Percentiles rank a stretch among this genome's conserved stretches.
These are phyloP conservation scores for Debaryomyces sp. DNA, from an alignment of 1,139 yeast species.

Conservation along the genomic window DNA sequence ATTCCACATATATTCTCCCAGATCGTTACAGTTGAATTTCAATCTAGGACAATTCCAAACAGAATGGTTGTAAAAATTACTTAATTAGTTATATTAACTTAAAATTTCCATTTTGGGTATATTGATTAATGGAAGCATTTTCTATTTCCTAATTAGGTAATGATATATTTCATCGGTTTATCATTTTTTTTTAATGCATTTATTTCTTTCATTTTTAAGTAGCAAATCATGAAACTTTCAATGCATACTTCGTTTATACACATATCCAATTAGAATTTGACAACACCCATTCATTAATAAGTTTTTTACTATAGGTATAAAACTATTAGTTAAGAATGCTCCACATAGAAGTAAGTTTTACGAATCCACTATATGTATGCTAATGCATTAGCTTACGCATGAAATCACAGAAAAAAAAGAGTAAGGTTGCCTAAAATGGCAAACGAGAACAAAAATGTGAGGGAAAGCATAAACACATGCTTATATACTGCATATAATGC, in stretches of 20 bases:
- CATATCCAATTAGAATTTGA: not conserved
- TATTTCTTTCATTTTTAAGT: not conserved
- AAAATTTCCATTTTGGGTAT: slow-evolving; percentile 16
- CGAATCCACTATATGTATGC: not conserved
- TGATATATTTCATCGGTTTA: not conserved
- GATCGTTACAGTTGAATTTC: not conserved
- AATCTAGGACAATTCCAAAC: slow-evolving; percentile 6
- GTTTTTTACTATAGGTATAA: not conserved
- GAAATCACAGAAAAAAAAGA: not conserved
- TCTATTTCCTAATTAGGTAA: slow-evolving; percentile 16
- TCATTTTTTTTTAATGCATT: not conserved
- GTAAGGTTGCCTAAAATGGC: not conserved
- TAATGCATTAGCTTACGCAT: not conserved
- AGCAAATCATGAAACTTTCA: not conserved
- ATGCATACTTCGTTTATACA: not conserved
- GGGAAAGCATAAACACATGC: slow-evolving; percentile 3
- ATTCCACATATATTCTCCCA: not conserved
- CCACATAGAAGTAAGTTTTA: not conserved
- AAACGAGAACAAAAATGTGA: not conserved
- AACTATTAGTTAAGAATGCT: not conserved
- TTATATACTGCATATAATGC: not conserved
- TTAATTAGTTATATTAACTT: slow-evolving; percentile 8
- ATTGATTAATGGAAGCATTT: slow-evolving; percentile 6
- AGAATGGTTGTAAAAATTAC: slow-evolving; percentile 8
- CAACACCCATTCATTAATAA: not conserved